These are phyloP conservation scores for Gracilaria caudata DNA, from an alignment of 23 red algal genomes.

Conservation along the genomic window DNA sequence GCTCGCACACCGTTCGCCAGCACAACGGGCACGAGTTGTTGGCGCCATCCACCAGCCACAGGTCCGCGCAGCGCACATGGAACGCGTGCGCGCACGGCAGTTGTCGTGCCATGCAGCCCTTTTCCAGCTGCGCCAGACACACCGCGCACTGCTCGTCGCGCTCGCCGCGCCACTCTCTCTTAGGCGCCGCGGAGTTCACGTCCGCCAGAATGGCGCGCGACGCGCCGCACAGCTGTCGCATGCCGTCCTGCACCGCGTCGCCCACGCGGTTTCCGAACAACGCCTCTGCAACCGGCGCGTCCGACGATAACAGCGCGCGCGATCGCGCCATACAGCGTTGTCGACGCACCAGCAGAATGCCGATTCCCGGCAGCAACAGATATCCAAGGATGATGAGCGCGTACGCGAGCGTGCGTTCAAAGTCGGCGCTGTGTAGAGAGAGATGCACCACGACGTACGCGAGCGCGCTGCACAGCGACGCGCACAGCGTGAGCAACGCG, in stretches of 20 bases:
- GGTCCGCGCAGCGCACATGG: slow-evolving; percentile 18
- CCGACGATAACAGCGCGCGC: neutral
- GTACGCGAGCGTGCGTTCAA: slow-evolving; percentile 14
- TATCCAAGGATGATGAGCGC: slow-evolving; percentile 48
- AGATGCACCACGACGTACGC: too few species aligned
- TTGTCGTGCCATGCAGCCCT: neutral
- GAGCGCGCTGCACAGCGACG: too few species aligned
- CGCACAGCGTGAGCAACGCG: too few species aligned
- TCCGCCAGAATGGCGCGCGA: neutral
- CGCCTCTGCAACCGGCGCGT: slow-evolving; percentile 8
- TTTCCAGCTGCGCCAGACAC: slow-evolving; percentile 18
- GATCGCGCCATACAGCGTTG: slow-evolving; percentile 20
- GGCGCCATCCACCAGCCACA: slow-evolving; percentile 18
- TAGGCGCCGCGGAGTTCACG: neutral
- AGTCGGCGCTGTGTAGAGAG: neutral
- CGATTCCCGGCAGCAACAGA: slow-evolving; percentile 43
- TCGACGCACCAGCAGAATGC: slow-evolving; percentile 36
- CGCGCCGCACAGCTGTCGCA: neutral
- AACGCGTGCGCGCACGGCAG: slow-evolving; percentile 45
- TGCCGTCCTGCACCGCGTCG: neutral
- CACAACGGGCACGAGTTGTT: slow-evolving; percentile 42
- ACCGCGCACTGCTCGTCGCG: slow-evolving; percentile 45
- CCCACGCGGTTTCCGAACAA: neutral
- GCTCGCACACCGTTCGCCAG: slow-evolving; percentile 19
- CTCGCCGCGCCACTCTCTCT: neutral